phyloP scores from a whole-genome alignment of 805 yeast species.

The Kuraishia hungarica region DNA sequence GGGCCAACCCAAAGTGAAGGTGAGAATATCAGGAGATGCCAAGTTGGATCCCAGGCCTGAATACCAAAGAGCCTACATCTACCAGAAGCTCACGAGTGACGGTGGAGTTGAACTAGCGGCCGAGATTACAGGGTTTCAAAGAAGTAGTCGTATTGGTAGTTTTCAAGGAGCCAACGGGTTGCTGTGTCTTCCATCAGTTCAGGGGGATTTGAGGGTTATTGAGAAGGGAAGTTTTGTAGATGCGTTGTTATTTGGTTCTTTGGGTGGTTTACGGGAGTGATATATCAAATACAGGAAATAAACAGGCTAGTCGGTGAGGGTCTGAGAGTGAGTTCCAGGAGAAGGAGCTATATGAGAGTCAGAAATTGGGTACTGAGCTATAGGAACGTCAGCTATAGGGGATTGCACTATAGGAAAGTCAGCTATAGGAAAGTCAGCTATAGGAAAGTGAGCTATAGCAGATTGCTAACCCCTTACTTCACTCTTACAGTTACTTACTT shows the following conservation, averaged over 20 bases:
- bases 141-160: slow-evolving; percentile 41
- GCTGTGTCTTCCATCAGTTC: slow-evolving; percentile 30
- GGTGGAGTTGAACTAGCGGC: slow-evolving; percentile 23
- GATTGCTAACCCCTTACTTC: too few relatives aligned
- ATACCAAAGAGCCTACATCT: slow-evolving; percentile 34
- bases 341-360: too few relatives aligned
- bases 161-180: slow-evolving; percentile 39
- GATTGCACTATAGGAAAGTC: too few relatives aligned
- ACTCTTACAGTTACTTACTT: too few relatives aligned
- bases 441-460: too few relatives aligned
- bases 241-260: slow-evolving; percentile 18
- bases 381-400: too few relatives aligned
- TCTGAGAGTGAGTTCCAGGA: too few relatives aligned
- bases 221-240: slow-evolving; percentile 14
- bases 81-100: slow-evolving; percentile 12
- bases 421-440: too few relatives aligned
- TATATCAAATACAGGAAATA: too few relatives aligned
- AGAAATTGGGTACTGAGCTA: too few relatives aligned
- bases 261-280: not conserved
- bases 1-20: slow-evolving; percentile 24
- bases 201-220: slow-evolving; percentile 3
- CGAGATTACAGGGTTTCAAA: slow-evolving; percentile 38
- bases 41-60: slow-evolving; percentile 42
- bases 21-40: slow-evolving; percentile 20
- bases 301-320: too few relatives aligned